Evolutionary conservation across 768 basidiomycete species (phyloP).

Genomic region (Dendrothele bispora): DNA sequence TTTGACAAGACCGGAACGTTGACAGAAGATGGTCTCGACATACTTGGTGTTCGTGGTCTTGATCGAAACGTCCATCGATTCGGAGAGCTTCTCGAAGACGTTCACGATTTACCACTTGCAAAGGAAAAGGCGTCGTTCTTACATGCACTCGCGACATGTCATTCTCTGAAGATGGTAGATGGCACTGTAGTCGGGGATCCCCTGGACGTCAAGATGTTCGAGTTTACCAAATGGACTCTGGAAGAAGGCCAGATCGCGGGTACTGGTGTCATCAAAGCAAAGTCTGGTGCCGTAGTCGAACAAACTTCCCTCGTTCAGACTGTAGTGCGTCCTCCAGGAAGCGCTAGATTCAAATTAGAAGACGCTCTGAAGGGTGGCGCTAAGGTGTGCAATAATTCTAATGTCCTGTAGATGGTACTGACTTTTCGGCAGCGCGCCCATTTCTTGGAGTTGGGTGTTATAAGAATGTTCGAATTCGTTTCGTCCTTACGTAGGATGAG

Average conservation of each 20-base stretch:
- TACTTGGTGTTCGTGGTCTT: slow-evolving; percentile 87
- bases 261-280: slow-evolving; percentile 69
- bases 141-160: slow-evolving; percentile 94
- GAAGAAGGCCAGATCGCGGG: slow-evolving; percentile 85
- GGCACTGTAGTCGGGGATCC: slow-evolving; percentile 93
- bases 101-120: slow-evolving; percentile 78
- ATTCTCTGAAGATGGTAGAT: slow-evolving; percentile 89
- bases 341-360: slow-evolving; percentile 84
- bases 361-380: slow-evolving; percentile 86
- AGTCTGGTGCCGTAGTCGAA: slow-evolving; percentile 55
- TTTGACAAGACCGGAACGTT: slow-evolving; percentile 99
- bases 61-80: slow-evolving; percentile 78
- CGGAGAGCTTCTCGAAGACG: slow-evolving; percentile 85
- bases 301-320: slow-evolving; percentile 93
- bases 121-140: slow-evolving; percentile 80
- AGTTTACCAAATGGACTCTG: slow-evolving; percentile 92
- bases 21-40: slow-evolving; percentile 97
- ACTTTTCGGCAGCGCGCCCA: slow-evolving; percentile 73
- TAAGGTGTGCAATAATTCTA: slow-evolving; percentile 50
- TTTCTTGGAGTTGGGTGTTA: slow-evolving; percentile 95
- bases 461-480: slow-evolving; percentile 95
- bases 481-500: slow-evolving; percentile 94
- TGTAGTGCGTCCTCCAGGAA: slow-evolving; percentile 95
- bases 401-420: slow-evolving; percentile 8
- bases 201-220: slow-evolving; percentile 96